phyloP scores from a whole-genome alignment of 1,139 yeast genomes.

The Yamadazyma sp. region DNA sequence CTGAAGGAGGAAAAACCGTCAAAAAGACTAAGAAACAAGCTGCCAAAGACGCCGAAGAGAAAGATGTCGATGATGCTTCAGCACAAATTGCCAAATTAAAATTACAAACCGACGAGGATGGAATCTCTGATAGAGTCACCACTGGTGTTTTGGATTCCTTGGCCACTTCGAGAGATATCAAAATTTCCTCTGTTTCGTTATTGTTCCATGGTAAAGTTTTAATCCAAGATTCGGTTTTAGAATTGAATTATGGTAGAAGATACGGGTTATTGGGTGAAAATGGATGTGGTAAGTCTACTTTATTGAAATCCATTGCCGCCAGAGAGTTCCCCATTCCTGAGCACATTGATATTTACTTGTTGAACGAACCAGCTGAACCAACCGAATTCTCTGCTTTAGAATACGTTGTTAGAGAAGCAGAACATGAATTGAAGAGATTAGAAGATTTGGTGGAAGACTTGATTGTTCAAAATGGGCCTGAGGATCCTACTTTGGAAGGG shows the following conservation, averaged over 20 bases:
- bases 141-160: conserved; percentile 95
- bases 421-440: conserved; percentile 82
- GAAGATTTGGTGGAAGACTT: conserved; percentile 91
- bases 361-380: conserved; percentile 97
- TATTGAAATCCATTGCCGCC: conserved; percentile 88
- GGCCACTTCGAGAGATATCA: conserved; percentile 89
- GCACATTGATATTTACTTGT: conserved; percentile 82
- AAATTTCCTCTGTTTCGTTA: conserved; percentile 84
- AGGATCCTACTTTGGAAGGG: conserved; percentile 80
- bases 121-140: conserved; percentile 94
- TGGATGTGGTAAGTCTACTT: conserved; percentile 98
- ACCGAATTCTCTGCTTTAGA: conserved; percentile 90
- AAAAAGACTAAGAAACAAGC: conserved; percentile 59
- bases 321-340: conserved; percentile 96
- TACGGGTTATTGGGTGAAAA: conserved; percentile 97
- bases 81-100: conserved; percentile 82
- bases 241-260: conserved; percentile 95
- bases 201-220: conserved; percentile 97
- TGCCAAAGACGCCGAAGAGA: conserved; percentile 58
- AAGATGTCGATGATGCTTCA: conserved; percentile 62
- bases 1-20: conserved; percentile 73
- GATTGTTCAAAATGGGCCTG: conserved; percentile 92
- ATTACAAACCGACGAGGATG: conserved; percentile 90
- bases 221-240: conserved; percentile 86
- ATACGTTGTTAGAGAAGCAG: conserved; percentile 97